These are phyloP conservation scores for Quercus berberidifolia DNA, from an alignment of 306 rosid genomes.

Conservation along the genomic window DNA sequence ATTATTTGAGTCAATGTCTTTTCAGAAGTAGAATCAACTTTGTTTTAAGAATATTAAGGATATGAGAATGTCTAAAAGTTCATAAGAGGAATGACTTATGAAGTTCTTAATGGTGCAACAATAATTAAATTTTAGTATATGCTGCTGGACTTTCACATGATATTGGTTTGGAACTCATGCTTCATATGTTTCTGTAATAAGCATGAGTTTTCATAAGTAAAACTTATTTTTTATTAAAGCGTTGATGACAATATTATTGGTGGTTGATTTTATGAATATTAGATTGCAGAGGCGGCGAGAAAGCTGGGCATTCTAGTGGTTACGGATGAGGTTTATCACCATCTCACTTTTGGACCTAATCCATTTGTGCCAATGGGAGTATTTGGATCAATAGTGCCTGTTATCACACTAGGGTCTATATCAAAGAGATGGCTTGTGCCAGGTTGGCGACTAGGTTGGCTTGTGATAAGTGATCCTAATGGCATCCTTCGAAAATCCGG, in stretches of 20 bases:
- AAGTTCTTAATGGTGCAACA: no score
- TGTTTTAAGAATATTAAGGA: no score
- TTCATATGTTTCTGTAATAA: not conserved
- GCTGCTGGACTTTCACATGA: no score
- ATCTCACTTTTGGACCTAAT: constrained; percentile 31
- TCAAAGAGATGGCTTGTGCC: constrained; percentile 47
- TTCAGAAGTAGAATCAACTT: no score
- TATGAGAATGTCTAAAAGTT: no score
- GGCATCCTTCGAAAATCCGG: constrained; percentile 30
- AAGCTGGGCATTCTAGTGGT: constrained; percentile 42
- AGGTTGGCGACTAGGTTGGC: constrained; percentile 59
- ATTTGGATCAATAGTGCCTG: constrained; percentile 42
- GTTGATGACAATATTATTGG: not conserved
- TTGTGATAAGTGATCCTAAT: constrained; percentile 34
- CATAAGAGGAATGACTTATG: no score
- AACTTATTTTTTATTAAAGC: not conserved
- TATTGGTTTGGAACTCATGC: no score
- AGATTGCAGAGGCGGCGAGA: constrained; percentile 48
- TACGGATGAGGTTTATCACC: constrained; percentile 44
- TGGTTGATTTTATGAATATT: not conserved
- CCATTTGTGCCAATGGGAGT: constrained; percentile 44
- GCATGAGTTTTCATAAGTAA: not conserved
- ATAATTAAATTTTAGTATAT: no score
- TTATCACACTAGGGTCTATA: constrained; percentile 46
- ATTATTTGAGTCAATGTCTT: no score